A percentile compares a stretch with the other conserved stretches of the same genome.
Conservation (phyloP, 768 basidiomycete species). For the Leccinum obscurum region DNA sequence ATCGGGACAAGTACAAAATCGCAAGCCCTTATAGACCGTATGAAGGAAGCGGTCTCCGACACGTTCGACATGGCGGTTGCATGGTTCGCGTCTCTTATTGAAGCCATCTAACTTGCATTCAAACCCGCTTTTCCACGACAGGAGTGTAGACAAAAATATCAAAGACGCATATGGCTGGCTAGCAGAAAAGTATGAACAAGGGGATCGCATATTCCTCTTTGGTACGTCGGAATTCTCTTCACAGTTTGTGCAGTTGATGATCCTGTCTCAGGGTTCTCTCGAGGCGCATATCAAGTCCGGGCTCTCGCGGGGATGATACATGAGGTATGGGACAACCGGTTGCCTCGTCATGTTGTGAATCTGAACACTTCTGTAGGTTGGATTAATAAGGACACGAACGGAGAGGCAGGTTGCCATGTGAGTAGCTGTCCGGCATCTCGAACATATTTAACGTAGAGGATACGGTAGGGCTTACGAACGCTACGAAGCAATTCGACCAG, state of each 20-base stretch:
- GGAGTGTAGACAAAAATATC: not conserved
- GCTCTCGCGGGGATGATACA: not conserved
- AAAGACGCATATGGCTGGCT: not conserved
- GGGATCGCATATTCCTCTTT: not conserved
- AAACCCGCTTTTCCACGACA: not conserved
- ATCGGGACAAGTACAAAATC: not conserved
- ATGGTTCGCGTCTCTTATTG: not conserved
- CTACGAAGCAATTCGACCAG: not conserved
- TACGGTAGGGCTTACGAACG: not conserved
- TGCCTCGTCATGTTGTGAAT: not conserved
- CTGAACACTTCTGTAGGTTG: not conserved
- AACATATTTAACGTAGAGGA: not conserved
- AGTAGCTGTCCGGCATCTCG: not conserved
- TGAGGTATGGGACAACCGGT: not conserved
- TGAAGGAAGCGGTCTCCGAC: not conserved
- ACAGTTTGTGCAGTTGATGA: not conserved
- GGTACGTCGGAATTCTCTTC: not conserved
- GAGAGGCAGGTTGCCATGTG: not conserved
- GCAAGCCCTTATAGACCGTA: not conserved
- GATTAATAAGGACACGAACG: not conserved
- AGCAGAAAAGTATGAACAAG: not conserved
- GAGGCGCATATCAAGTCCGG: slow-evolving; percentile 2
- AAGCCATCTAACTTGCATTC: not conserved
- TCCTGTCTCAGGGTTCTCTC: not conserved
- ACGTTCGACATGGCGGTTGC: not conserved